Percentiles rank a stretch among this genome's conserved stretches.
phyloP scores from a whole-genome alignment of 495 filamentous ascomycete species.

The Aspergillus campestris region DNA sequence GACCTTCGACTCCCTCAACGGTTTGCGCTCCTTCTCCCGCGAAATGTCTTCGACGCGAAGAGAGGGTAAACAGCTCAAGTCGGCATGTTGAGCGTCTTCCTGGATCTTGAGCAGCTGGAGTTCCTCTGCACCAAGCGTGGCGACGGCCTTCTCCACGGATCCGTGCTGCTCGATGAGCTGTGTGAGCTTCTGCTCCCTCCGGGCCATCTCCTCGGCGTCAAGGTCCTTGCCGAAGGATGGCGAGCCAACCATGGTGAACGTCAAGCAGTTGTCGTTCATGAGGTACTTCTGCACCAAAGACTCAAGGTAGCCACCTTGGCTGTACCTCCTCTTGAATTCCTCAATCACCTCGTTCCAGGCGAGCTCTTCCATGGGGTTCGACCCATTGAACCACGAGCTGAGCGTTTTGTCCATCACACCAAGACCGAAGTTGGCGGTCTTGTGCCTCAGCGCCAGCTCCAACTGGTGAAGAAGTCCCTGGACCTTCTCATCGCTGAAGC shows the following conservation, averaged over 20 bases:
- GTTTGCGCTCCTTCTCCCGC: conserved; percentile 60
- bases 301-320: conserved; percentile 71
- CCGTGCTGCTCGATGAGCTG: conserved; percentile 61
- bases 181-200: conserved; percentile 61
- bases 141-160: conserved; percentile 58
- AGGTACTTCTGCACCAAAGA: conserved; percentile 82
- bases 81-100: conserved; percentile 68
- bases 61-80: conserved; percentile 80
- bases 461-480: conserved; percentile 90
- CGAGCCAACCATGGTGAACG: conserved; percentile 90
- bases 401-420: conserved; percentile 79
- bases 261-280: conserved; percentile 74
- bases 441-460: conserved; percentile 84
- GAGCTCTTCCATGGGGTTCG: conserved; percentile 82
- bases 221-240: conserved; percentile 61
- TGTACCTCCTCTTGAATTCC: conserved; percentile 66
- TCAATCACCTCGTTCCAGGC: conserved; percentile 82
- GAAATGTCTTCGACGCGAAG: conserved; percentile 83
- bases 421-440: conserved; percentile 91
- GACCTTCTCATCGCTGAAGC: conserved; percentile 83
- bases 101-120: conserved; percentile 75
- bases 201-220: conserved; percentile 64
- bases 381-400: conserved; percentile 88
- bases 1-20: conserved; percentile 58
- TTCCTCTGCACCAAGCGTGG: conserved; percentile 64